Base-by-base conservation (phyloP, 176 grass and related monocot genomes). In the Phoenix roebelenii region DNA sequence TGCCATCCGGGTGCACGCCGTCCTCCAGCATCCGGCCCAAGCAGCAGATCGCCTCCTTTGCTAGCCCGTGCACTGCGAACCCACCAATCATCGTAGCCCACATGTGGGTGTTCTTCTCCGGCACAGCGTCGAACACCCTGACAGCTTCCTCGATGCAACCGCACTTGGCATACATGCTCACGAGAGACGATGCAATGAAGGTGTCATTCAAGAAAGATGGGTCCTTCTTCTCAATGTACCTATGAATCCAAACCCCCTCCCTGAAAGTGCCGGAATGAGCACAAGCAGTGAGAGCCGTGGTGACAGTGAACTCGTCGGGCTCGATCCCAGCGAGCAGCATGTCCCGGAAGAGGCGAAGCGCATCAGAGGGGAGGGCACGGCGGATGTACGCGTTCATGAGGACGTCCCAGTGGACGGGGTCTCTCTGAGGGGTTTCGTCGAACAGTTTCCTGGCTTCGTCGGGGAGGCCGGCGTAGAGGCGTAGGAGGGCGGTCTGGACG, bases 91-190 rank as follows among this genome's bases (percentile, higher is more conserved):
- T 86, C 18, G 83, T 80, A 14, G 76, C 82, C 90, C 90, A 95
- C 51, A 95, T 80, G 62, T 80, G 76, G 23, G 64, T 76, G 18
- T 95, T 95, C 75, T 82, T 72, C 54, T 84, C 66, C 0, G 90
- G 85, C 76, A 95, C 82, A 23, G 80, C 79, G 28, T 80, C 77
- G 53, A 95, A 86, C 66, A 86, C 82, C 51, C 60, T 32, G 0
- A 80, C 72, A 0, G 90, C 82, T 15, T 78, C 32, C 14, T 79
- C 50, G 44, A 95, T 57, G 72, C 76, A 89, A 7, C 90, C 90
- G 49, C 90, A 95, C 60, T 95, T 95, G 51, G 82, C 85, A 23
- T 95, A 89, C 90, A 95, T 86, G 64, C 74, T 78, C 67, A 95
- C 62, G 7, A 89, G 82, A 0, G 85, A 79, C 6, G 90, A 89